Evolutionary conservation across 192 early-diverging fungal species (phyloP), one percentile per base, ranked within the genome.

Genomic region (Gryganskiella cystojenkinii): DNA sequence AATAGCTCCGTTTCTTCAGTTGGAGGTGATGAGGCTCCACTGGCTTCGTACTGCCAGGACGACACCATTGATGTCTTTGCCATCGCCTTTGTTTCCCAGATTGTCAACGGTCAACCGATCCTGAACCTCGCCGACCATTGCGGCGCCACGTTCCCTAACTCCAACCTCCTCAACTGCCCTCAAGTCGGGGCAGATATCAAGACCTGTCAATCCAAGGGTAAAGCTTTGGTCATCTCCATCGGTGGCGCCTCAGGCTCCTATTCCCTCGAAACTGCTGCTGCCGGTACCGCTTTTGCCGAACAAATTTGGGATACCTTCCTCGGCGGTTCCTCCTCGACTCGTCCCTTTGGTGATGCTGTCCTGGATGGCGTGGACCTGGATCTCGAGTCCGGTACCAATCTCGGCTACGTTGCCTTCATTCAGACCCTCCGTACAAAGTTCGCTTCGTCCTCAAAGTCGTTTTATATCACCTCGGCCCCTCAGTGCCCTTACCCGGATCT

Each of bases 401-500:
- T 74, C 0, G 84, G 81, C 17, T 89, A 87, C 57, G 70, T 80
- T 2, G 86, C 81, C 1, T 86, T 82, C 56, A 71, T 85, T 47
- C 56, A 71, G 2, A 81, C 75, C 42, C 74, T 90, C 15, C 34
- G 63, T 2, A 50, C 37, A 13, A 66, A 56, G 40, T 66, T 66
- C 34, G 64, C 64, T 2, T 8, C 43, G 2, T 0, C 42, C 7
- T 43, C 37, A 10, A 25, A 24, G 1, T 3, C 24, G 2, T 90
- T 81, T 71, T 80, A 87, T 44, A 83, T 90, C 35, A 71, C 83
- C 13, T 83, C 76, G 2, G 89, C 85, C 4, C 89, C 89, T 10
- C 87, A 90, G 55, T 90, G 89, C 50, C 82, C 82, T n/a, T 85
- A 73, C 72, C 89, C 86, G 3, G 85, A 89, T 43, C 79, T 81